Evolutionary conservation across 2,329 filamentous ascomycete genomes (phyloP).

Genomic region (Diaporthe eres): DNA sequence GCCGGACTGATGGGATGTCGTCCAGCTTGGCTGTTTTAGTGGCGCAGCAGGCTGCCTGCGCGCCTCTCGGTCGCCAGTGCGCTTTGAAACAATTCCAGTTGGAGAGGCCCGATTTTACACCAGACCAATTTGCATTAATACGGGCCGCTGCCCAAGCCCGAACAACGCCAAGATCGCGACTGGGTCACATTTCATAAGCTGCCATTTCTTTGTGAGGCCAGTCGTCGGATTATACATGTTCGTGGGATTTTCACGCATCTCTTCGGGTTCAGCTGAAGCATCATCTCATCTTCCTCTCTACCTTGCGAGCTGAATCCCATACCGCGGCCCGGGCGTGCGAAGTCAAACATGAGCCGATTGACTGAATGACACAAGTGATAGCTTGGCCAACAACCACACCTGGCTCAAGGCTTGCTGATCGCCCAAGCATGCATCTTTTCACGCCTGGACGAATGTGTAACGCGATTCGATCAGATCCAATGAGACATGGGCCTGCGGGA

Average conservation of each 20-base stretch:
- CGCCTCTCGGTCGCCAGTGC: constrained; percentile 13
- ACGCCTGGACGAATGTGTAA: background rate
- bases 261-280: constrained; percentile 7
- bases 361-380: background rate
- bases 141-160: constrained; percentile 29
- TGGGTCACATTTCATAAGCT: background rate
- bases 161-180: constrained; percentile 9
- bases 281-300: background rate
- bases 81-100: constrained; percentile 28
- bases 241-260: background rate
- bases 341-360: background rate
- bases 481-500: background rate
- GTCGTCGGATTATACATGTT: no score
- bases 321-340: background rate
- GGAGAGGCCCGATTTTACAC: constrained; percentile 27
- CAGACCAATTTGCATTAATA: constrained; percentile 26
- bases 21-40: constrained; percentile 17
- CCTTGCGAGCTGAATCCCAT: constrained; percentile 2
- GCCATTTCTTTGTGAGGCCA: constrained; percentile 2
- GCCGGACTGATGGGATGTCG: constrained; percentile 19
- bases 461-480: background rate
- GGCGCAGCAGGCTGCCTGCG: constrained; percentile 26
- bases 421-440: background rate
- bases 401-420: background rate
- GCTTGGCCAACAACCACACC: background rate